Evolutionary conservation across 345 rosid species (phyloP).

Genomic region (Nasturtium officinale): DNA sequence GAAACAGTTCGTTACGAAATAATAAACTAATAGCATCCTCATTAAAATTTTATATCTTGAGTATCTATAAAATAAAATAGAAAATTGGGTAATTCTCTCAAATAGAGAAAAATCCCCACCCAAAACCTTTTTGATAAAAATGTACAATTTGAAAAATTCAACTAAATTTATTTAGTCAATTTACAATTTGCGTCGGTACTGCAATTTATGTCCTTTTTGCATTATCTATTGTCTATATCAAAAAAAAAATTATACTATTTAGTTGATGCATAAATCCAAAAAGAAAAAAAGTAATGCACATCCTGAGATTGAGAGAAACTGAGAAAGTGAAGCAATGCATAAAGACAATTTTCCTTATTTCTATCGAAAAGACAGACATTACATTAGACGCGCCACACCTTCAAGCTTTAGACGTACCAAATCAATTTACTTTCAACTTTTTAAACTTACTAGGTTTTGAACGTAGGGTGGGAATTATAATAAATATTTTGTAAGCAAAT

Average conservation of each 20-base stretch:
- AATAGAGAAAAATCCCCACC: too few relatives aligned
- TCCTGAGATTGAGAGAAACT: slow-evolving; percentile 28
- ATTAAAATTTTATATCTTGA: too few relatives aligned
- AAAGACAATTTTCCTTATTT: slow-evolving; percentile 35
- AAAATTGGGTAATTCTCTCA: too few relatives aligned
- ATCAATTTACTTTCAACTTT: background rate
- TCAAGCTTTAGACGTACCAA: slow-evolving; percentile 27
- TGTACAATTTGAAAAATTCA: too few relatives aligned
- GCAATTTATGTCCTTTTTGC: background rate
- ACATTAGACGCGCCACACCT: background rate
- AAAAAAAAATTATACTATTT: background rate
- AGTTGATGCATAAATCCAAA: slow-evolving; percentile 22
- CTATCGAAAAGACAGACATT: slow-evolving; percentile 22
- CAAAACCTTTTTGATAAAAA: too few relatives aligned
- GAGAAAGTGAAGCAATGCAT: slow-evolving; percentile 26
- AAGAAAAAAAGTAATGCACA: slow-evolving; percentile 36
- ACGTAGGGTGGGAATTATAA: too few relatives aligned
- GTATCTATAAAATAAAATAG: background rate
- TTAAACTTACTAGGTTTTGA: too few relatives aligned
- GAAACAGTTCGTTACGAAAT: too few relatives aligned
- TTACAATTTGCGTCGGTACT: slow-evolving; percentile 3
- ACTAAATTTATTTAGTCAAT: background rate
- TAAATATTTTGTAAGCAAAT: too few relatives aligned
- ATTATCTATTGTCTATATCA: background rate
- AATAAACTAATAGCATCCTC: too few relatives aligned